Evolutionary conservation across 2,329 filamentous ascomycete genomes (phyloP).

Genomic region (Didymella arachidicola): DNA sequence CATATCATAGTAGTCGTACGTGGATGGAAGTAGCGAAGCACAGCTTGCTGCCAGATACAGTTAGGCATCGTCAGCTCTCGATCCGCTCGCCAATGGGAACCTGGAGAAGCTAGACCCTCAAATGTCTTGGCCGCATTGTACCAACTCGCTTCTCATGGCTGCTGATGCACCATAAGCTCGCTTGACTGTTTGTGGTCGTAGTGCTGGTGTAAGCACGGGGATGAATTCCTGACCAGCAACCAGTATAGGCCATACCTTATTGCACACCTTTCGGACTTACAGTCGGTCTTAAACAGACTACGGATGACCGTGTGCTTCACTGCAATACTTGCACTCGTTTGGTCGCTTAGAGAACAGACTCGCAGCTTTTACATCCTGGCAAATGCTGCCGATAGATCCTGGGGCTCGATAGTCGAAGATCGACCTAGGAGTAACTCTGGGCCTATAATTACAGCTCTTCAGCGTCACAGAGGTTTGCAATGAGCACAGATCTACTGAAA

Average conservation of each 20-base stretch:
- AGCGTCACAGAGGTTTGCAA: not conserved
- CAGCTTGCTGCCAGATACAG: not conserved
- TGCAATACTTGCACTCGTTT: not conserved
- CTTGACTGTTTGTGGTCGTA: constrained; percentile 1
- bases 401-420: not conserved
- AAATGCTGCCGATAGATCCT: not conserved
- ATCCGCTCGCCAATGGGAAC: not conserved
- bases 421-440: not conserved
- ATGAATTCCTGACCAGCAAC: not conserved
- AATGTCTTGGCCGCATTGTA: not conserved
- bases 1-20: not conserved
- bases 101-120: not conserved
- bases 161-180: constrained; percentile 12
- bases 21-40: not conserved
- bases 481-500: not conserved
- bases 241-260: not conserved
- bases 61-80: constrained; percentile 1
- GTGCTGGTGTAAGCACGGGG: constrained; percentile 12
- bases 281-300: not conserved
- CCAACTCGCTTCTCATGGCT: not conserved
- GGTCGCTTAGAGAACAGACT: not conserved
- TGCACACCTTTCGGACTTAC: not conserved
- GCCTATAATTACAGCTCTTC: not conserved
- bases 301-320: not conserved
- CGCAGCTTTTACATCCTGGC: not conserved